phyloP scores from a whole-genome alignment of 2,329 filamentous ascomycete species.

The Dactylellina parvicollis region DNA sequence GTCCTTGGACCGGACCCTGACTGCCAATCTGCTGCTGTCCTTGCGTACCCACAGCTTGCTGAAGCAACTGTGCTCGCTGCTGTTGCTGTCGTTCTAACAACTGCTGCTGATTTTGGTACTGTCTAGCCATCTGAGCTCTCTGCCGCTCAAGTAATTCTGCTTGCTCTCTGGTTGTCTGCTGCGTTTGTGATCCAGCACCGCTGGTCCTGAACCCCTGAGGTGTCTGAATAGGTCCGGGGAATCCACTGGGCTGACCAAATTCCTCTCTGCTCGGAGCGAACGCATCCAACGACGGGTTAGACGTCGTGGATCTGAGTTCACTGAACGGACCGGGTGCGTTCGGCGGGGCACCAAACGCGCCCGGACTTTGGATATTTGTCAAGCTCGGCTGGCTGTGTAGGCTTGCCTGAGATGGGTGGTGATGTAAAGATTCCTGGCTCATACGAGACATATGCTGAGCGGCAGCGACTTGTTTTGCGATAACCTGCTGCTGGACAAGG shows the following conservation, averaged over 20 bases:
- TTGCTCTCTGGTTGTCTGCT: constrained; percentile 53
- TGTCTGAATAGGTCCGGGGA: constrained; percentile 17
- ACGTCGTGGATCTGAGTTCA: constrained; percentile 44
- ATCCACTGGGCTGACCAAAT: constrained; percentile 37
- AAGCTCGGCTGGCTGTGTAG: constrained; percentile 97
- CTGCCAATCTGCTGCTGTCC: constrained; percentile 46
- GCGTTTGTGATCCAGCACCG: constrained; percentile 21
- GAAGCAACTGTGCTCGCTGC: constrained; percentile 45
- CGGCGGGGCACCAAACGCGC: constrained; percentile 54
- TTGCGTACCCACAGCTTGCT: constrained; percentile 39
- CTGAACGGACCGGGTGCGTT: constrained; percentile 56
- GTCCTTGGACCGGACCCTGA: constrained; percentile 53
- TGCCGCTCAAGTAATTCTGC: constrained; percentile 56
- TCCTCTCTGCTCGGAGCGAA: constrained; percentile 28
- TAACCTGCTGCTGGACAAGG: constrained; percentile 83
- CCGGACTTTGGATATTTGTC: constrained; percentile 74
- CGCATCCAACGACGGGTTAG: constrained; percentile 44
- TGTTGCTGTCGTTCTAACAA: constrained; percentile 47
- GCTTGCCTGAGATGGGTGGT: constrained; percentile 94
- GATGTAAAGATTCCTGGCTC: constrained; percentile 75
- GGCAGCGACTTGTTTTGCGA: constrained; percentile 75
- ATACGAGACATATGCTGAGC: constrained; percentile 67
- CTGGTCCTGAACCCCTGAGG: constrained; percentile 40
- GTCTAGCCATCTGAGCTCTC: constrained; percentile 48
- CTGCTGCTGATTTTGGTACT: constrained; percentile 48